Conservation (phyloP, 73 alveolate genomes). For the Uronychia setigera region DNA sequence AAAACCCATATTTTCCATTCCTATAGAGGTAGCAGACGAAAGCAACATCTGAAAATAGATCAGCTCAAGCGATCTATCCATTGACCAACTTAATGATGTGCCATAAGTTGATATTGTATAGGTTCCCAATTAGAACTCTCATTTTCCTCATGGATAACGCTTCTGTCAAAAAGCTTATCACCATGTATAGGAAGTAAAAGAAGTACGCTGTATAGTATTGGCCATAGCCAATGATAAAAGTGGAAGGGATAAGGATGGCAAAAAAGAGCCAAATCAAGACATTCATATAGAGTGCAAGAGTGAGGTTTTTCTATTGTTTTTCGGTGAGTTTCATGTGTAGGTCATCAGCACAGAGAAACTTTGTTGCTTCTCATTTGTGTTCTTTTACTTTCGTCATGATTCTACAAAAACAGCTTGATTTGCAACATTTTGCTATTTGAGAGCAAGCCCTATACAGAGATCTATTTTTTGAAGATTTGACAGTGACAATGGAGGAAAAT, state of each 20-base stretch:
- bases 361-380: not conserved
- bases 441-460: not conserved
- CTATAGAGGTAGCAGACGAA: not conserved
- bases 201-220: not conserved
- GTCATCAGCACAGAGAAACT: not conserved
- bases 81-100: not conserved
- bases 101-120: not conserved
- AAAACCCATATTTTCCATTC: not conserved
- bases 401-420: not conserved
- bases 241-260: slow-evolving; percentile 1
- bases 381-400: not conserved
- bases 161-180: not conserved
- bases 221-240: not conserved
- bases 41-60: slow-evolving; percentile 13
- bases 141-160: not conserved
- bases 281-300: not conserved
- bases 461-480: not conserved
- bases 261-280: not conserved
- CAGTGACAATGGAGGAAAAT: not conserved
- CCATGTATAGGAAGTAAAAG: not conserved
- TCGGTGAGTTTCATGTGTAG: not conserved
- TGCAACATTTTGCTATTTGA: not conserved
- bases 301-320: not conserved
- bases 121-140: not conserved
- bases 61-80: slow-evolving; percentile 15